Evolutionary conservation across 495 filamentous ascomycete genomes (phyloP).

Genomic region (Neurospora discreta): DNA sequence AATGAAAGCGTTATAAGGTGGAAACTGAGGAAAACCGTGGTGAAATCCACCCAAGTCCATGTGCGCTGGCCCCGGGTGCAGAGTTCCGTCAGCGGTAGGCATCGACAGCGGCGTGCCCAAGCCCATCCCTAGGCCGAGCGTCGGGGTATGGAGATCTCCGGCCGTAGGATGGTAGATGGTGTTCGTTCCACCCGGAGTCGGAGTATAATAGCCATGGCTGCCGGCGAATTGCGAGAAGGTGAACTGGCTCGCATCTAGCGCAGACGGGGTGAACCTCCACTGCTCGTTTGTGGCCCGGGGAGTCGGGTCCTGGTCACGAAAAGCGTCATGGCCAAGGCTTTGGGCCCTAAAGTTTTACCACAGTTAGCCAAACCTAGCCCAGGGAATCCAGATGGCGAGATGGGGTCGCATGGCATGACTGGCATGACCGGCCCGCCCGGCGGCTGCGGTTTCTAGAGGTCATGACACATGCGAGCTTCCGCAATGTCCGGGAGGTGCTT

Average conservation of each 20-base stretch:
- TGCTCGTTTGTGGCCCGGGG: constrained; percentile 63
- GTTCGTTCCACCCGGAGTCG: constrained; percentile 75
- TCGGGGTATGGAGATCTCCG: constrained; percentile 84
- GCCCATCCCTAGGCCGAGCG: constrained; percentile 46
- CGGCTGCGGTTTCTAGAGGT: not conserved
- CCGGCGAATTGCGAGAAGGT: constrained; percentile 59
- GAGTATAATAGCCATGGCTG: constrained; percentile 81
- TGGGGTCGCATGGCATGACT: not conserved
- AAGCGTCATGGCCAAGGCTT: constrained; percentile 30
- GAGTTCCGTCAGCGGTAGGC: constrained; percentile 49
- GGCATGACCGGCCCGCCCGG: not conserved
- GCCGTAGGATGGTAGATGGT: constrained; percentile 73
- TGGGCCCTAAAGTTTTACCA: constrained; percentile 20
- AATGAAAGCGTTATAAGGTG: constrained; percentile 62
- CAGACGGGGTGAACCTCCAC: constrained; percentile 77
- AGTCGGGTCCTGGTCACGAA: constrained; percentile 73
- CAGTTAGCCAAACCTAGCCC: constrained; percentile 1
- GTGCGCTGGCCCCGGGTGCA: constrained; percentile 42
- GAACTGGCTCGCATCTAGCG: constrained; percentile 76
- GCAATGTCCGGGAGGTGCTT: not conserved
- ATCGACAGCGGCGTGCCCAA: constrained; percentile 80
- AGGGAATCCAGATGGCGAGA: not conserved
- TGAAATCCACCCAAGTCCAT: constrained; percentile 46
- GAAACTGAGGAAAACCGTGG: constrained; percentile 53
- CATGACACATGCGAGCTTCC: not conserved